Conservation (phyloP, 2,329 filamentous ascomycete species). For the Hymenoscyphus occultus region DNA sequence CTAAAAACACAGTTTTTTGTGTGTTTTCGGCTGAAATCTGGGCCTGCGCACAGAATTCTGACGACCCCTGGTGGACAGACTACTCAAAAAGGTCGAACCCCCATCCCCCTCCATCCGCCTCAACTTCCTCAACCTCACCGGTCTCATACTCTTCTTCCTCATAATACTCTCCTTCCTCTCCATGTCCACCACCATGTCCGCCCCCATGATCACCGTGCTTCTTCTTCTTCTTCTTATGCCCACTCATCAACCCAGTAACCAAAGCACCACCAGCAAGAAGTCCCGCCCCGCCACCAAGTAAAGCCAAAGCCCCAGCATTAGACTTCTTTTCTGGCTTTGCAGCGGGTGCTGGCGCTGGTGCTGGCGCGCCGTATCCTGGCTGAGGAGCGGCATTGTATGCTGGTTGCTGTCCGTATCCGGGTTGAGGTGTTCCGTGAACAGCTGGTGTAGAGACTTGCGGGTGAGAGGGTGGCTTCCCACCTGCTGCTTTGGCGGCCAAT, state of each 20-base stretch:
- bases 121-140: not conserved
- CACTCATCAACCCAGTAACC: conserved; percentile 3
- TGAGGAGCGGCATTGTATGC: not conserved
- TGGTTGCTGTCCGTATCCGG: not conserved
- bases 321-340: conserved; percentile 4
- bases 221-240: conserved; percentile 7
- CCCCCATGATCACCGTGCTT: conserved; percentile 1
- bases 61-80: not conserved
- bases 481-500: conserved; percentile 8
- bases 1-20: too few relatives aligned
- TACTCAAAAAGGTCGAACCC: not conserved
- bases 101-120: not conserved
- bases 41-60: too few relatives aligned
- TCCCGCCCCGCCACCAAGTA: conserved; percentile 9
- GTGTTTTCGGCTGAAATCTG: too few relatives aligned
- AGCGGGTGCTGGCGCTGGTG: not conserved
- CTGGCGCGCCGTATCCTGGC: not conserved
- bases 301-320: not conserved
- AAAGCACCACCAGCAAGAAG: conserved; percentile 8
- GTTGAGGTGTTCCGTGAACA: not conserved
- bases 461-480: not conserved
- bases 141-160: conserved; percentile 4
- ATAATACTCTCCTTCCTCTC: conserved; percentile 2
- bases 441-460: not conserved
- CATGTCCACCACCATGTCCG: not conserved